Evolutionary conservation across 345 rosid genomes (phyloP), one percentile per base, ranked within the genome.

Genomic region (Viola odorata): DNA sequence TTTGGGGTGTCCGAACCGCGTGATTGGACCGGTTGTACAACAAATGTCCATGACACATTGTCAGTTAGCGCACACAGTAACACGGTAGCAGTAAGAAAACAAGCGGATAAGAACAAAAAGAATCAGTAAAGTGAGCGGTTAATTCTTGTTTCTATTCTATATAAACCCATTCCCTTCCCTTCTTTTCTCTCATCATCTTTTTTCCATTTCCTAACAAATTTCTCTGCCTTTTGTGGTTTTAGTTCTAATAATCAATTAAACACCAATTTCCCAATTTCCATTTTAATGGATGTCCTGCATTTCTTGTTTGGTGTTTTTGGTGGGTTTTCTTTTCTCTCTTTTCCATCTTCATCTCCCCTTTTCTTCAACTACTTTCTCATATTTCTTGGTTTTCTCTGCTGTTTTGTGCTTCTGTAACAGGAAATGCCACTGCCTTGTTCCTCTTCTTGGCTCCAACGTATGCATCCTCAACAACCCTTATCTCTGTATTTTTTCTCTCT

Each of bases 351-450:
- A 55, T 14, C 63, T 69, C 57, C 47, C 44, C 12, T 6, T 42
- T 17, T 53, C 45, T 50, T 61, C 55, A 40, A 38, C 23, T 39
- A 5, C 50, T 51, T 47, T 58, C 58, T 60, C 67, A 62, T 23
- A 14, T 36, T 48, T 12, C 47, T 44, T 41, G 37, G 15, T 16
- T 13, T 42, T 67, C 5, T 14, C 54, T 5, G 13, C 58, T 57
- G 16, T 58, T 4, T 53, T 8, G 13, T 13, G 15, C 14, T 9
- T 42, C 40, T 68, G 17, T 73, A 73, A 7, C 91, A 94, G 99
- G 99, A 66, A 94, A 94, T 78, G 99, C 95, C 37, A 85, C 97
- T 50, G 99, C 95, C 68, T 71, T 88, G 72, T 90, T 94, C 78
- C 96, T 94, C 50, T 94, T 90, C 89, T 74, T 94, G 77, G 70